Evolutionary conservation across 495 filamentous ascomycete species (phyloP).

Genomic region (Hypoxylon trugodes): DNA sequence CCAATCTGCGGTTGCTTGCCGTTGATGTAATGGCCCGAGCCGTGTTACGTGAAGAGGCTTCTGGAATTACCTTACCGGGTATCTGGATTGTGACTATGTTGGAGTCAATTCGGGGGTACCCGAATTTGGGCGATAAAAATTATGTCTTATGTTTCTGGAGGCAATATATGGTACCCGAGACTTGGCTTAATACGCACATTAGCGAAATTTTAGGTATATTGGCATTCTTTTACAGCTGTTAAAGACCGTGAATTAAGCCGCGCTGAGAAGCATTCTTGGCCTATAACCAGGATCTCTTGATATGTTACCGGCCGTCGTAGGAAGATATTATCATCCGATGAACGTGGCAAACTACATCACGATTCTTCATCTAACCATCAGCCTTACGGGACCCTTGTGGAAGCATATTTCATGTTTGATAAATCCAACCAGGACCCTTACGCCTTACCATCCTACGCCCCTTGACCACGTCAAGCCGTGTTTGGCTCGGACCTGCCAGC

Average conservation of each 20-base stretch:
- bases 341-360: not conserved
- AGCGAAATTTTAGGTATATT: too few relatives aligned
- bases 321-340: not conserved
- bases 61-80: constrained; percentile 1
- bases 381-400: constrained; percentile 7
- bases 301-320: not conserved
- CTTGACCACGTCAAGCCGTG: constrained; percentile 32
- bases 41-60: not conserved
- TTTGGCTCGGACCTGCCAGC: constrained; percentile 9
- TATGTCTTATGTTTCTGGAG: too few relatives aligned
- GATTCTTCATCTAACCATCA: constrained; percentile 17
- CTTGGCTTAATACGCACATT: too few relatives aligned
- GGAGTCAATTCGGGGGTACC: too few relatives aligned
- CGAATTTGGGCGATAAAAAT: too few relatives aligned
- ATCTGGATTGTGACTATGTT: not conserved
- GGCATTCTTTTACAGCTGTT: too few relatives aligned
- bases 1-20: constrained; percentile 17
- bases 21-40: constrained; percentile 6
- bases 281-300: not conserved
- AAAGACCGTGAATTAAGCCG: too few relatives aligned
- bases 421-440: not conserved
- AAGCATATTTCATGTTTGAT: constrained; percentile 2
- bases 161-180: too few relatives aligned
- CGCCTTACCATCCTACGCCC: not conserved
- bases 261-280: not conserved